Evolutionary conservation across 164 flowering plant species (phyloP).

Genomic region (Magnolia sinica): DNA sequence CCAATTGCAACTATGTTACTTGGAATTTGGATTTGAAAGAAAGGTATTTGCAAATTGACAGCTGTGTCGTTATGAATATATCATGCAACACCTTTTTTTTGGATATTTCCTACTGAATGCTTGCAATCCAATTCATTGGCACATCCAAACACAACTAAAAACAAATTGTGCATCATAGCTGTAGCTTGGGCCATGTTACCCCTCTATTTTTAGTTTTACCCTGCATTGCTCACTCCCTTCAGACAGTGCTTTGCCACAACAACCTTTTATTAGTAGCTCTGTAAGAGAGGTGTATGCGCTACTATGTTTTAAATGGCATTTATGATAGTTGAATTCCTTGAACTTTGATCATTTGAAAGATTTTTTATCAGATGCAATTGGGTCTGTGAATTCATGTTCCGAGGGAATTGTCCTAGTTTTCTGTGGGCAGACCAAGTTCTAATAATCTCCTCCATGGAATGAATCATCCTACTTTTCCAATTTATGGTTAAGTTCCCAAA

Average conservation of each 20-base stretch:
- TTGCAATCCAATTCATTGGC: not conserved
- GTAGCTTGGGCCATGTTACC: not conserved
- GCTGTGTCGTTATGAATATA: no score
- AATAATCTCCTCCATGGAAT: no score
- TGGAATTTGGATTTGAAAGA: no score
- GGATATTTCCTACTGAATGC: not conserved
- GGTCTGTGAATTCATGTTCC: not conserved
- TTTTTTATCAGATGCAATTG: not conserved
- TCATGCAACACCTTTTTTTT: not conserved
- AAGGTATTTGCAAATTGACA: no score
- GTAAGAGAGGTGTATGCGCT: not conserved
- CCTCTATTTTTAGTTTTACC: not conserved
- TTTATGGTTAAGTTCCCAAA: no score
- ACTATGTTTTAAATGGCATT: not conserved
- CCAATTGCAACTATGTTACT: no score
- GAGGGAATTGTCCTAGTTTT: no score
- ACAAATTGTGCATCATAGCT: not conserved
- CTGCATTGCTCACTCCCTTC: not conserved
- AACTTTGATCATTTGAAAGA: not conserved
- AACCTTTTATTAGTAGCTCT: not conserved
- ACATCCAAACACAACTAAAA: not conserved
- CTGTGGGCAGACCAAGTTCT: no score
- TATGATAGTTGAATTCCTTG: not conserved
- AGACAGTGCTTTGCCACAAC: not conserved
- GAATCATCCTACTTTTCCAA: no score